Evolutionary conservation across 176 grass and related monocot genomes (phyloP).

Genomic region (Ananas comosus): DNA sequence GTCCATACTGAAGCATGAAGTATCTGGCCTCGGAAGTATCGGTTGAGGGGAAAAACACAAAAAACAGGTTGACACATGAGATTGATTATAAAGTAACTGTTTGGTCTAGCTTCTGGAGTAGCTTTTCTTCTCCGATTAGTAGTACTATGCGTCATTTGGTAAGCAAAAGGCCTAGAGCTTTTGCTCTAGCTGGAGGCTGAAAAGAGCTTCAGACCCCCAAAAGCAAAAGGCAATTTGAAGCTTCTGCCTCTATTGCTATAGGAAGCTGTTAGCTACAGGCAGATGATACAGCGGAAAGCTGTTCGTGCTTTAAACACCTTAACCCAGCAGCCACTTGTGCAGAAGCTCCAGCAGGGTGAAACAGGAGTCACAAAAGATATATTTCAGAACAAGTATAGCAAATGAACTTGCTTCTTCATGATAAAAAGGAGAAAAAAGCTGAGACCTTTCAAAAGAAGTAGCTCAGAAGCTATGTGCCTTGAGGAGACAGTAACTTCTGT

Average conservation of each 20-base stretch:
- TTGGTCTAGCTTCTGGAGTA: no score
- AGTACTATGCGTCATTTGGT: no score
- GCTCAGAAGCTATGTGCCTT: slow-evolving; percentile 54
- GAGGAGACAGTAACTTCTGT: slow-evolving; percentile 52
- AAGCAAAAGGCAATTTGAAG: no score
- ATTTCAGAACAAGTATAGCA: not conserved
- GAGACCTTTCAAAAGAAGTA: slow-evolving; percentile 66
- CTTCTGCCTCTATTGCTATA: no score
- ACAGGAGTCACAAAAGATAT: no score
- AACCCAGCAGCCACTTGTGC: no score
- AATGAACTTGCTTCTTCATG: slow-evolving; percentile 1
- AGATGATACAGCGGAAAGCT: not conserved
- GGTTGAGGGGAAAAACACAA: slow-evolving; percentile 2
- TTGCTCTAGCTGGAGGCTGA: not conserved
- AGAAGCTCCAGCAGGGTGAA: no score
- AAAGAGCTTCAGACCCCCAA: not conserved
- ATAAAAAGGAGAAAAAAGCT: slow-evolving; percentile 1
- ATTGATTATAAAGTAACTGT: not conserved
- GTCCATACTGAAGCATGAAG: slow-evolving; percentile 35
- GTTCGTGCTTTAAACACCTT: no score
- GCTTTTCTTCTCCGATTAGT: no score
- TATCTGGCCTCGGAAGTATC: slow-evolving; percentile 29
- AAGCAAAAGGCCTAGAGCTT: no score
- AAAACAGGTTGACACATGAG: slow-evolving; percentile 1
- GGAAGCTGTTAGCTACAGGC: no score